A percentile compares a stretch with the other conserved stretches of the same genome.
Evolutionary conservation across 2,329 filamentous ascomycete genomes (phyloP).

Genomic region (Aciculosporium take): DNA sequence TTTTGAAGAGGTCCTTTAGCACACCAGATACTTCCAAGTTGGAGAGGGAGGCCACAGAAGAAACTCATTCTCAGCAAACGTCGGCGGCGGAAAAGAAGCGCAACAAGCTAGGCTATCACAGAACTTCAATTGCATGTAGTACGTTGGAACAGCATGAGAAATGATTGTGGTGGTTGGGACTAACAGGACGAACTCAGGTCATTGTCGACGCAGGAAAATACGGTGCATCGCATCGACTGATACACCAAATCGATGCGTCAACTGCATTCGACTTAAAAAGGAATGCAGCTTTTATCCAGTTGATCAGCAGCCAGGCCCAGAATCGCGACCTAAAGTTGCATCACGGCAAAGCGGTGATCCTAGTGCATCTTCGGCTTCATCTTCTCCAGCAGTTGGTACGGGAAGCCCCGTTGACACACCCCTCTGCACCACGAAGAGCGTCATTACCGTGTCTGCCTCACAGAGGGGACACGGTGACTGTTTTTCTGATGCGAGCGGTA

Average conservation of each 20-base stretch:
- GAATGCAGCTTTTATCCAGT: constrained; percentile 89
- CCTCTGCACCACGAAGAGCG: not conserved
- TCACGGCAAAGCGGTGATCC: constrained; percentile 24
- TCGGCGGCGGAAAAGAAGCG: constrained; percentile 42
- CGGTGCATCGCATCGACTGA: constrained; percentile 67
- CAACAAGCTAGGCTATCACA: constrained; percentile 91
- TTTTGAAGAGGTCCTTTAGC: constrained; percentile 35
- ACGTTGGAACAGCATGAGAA: constrained; percentile 29
- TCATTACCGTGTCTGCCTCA: constrained; percentile 8
- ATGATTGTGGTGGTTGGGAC: not conserved
- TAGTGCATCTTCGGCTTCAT: constrained; percentile 30
- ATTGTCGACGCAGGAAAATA: constrained; percentile 88
- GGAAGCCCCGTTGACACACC: constrained; percentile 28
- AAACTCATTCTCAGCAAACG: constrained; percentile 14
- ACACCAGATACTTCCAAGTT: constrained; percentile 32
- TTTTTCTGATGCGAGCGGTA: constrained; percentile 30
- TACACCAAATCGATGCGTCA: constrained; percentile 71
- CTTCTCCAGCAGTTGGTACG: constrained; percentile 31
- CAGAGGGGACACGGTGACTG: constrained; percentile 24
- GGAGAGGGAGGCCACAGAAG: constrained; percentile 19
- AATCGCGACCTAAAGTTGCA: constrained; percentile 28
- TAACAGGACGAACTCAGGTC: constrained; percentile 39
- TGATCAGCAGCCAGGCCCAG: constrained; percentile 51
- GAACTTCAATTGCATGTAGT: constrained; percentile 93
- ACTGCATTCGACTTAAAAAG: constrained; percentile 88